Evolutionary conservation across 768 basidiomycete species (phyloP), one percentile per base, ranked within the genome.

Genomic region (Naganishia friedmannii): DNA sequence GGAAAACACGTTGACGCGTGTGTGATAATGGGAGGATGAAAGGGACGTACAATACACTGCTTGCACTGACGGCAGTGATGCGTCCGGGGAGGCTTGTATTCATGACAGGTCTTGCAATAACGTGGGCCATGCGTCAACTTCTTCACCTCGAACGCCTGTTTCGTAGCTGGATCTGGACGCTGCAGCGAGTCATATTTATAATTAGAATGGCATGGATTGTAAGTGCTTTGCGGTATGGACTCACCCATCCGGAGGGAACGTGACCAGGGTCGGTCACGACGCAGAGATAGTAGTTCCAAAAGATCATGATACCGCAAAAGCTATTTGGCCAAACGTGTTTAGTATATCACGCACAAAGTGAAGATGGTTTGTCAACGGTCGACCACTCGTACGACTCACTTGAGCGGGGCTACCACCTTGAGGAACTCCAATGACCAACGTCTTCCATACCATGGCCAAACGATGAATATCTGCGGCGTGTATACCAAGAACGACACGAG

Each of bases 41-140:
- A 23, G 21, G 46, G 21, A 77, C 77, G 70, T 32, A 71, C 70
- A 2, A 83, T 87, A 72, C 78, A 92, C 87, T 86, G 86, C 78
- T 88, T 88, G 79, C 96, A 99, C 71, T 88, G 85, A 69, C 88
- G 86, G 80, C 96, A 99, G 75, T 99, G 96, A 81, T 99, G 96
- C 0, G 94, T 86, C 79, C 92, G 83, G 26, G 91, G 90, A 37
- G 92, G 91, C 76, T 94, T 97, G 80, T 88, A 92, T 70, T 84
- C 85, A 72, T 88, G 84, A 81, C 96, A 99, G 71, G 87, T 88
- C 67, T 92, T 86, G 81, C 96, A 99, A 77, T 87, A 92, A 28
- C 96, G 84, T 21, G 93, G 92, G 0, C 84, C 83, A 2, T 92
- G 90, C 0, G 90, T 93, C 32, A 90, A 82, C 74, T 88, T 90